phyloP scores from a whole-genome alignment of 2,329 filamentous ascomycete species.

The Plenodomus lindquistii region DNA sequence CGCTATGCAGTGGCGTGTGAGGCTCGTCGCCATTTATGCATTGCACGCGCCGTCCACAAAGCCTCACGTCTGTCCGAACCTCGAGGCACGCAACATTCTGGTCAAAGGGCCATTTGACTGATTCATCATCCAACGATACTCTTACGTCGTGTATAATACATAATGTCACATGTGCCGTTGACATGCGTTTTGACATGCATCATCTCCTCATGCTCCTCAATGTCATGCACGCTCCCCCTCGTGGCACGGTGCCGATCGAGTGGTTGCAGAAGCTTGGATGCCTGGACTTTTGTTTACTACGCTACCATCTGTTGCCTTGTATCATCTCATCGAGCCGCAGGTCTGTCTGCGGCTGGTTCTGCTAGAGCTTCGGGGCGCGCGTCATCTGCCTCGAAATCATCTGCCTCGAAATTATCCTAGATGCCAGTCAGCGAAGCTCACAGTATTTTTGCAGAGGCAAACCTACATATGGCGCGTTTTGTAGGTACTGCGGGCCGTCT shows the following conservation, averaged over 20 bases:
- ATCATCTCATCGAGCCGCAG: neutral
- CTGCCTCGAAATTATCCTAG: slow-evolving; percentile 27
- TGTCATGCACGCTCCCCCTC: too few relatives aligned
- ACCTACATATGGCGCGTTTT: slow-evolving; percentile 28
- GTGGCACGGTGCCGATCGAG: too few relatives aligned
- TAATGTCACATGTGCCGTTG: neutral
- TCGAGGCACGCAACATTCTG: neutral
- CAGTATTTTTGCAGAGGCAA: too few relatives aligned
- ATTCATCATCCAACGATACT: neutral
- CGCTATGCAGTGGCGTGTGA: slow-evolving; percentile 23
- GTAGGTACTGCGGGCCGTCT: slow-evolving; percentile 31
- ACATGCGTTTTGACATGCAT: too few relatives aligned
- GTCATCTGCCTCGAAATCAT: slow-evolving; percentile 23
- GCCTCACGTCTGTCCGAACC: neutral
- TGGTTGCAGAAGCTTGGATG: too few relatives aligned
- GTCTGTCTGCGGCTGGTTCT: neutral
- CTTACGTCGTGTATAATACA: neutral
- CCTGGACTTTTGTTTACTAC: too few relatives aligned
- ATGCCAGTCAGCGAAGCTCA: slow-evolving; percentile 6
- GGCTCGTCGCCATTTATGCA: slow-evolving; percentile 17
- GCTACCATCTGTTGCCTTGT: neutral
- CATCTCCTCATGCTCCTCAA: too few relatives aligned
- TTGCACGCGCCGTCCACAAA: slow-evolving; percentile 1
- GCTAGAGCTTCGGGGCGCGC: neutral
- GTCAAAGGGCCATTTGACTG: neutral